Evolutionary conservation across 495 filamentous ascomycete species (phyloP), one percentile per base, ranked within the genome.

Genomic region (Diplogelasinospora grovesii): DNA sequence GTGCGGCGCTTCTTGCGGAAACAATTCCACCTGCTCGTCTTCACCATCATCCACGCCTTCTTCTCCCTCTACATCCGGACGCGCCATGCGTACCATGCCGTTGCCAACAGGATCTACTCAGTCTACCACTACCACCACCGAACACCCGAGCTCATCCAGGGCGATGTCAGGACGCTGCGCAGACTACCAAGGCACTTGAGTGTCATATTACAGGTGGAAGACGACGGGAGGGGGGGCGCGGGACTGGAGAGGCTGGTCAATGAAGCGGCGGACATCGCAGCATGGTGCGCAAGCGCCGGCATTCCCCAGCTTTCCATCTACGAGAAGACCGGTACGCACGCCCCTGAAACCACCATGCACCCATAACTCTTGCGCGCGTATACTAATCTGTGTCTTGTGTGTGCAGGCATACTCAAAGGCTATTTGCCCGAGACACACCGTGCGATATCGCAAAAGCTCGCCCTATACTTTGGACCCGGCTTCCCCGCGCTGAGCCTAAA

Each of bases 71-170:
- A 92, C 53, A 76, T 95, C 33, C 86, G 86, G 22, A 61, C 89
- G 31, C 76, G 89, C 24, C 79, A 83, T 53, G 75, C 78, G 24
- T 93, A 85, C 56, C 85, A 89, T 61, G 78, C 78, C 18, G 69
- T 92, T 24, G 63, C 78, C 32, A 79, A 89, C 56, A 80, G 81
- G 20, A 61, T 89, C 39, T 71, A 88, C 48, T 81, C 87, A 8
- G 69, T 97, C 45, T 70, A 89, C 18, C 85, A 88, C 53, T 85
- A 99, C 64, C 93, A 97, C 60, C 89, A 97, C 62, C 81, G 85
- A 30, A 90, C 89, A 1, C 92, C 92, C 13, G 86, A 94, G 65
- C 70, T 94, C 43, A 93, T 99, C 48, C 75, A 78, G 49, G 77
- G 82, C 45, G 92, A 98, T 68, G 85, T 96, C n/a, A 82, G 76